phyloP scores from a whole-genome alignment of 345 rosid genomes.

The Jatropha curcas region DNA sequence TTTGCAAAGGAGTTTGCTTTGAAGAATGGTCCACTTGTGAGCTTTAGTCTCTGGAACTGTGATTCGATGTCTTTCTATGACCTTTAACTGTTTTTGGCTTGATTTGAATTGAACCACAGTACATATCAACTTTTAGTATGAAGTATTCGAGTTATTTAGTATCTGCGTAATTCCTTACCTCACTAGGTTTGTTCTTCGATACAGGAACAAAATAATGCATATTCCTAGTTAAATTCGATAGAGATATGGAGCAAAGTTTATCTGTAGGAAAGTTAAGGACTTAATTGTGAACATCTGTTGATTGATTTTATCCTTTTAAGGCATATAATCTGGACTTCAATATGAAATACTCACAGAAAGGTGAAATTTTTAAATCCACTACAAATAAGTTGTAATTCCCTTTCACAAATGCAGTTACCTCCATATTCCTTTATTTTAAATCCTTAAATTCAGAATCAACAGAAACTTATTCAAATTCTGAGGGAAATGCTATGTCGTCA shows the following conservation, averaged over 20 bases:
- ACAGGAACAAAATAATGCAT: not conserved
- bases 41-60: constrained; percentile 24
- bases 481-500: not conserved
- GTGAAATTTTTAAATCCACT: not conserved
- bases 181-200: not conserved
- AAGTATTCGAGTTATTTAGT: not conserved
- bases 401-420: not conserved
- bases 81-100: not conserved
- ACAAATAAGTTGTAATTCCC: not conserved
- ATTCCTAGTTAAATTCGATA: not conserved
- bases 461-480: not conserved
- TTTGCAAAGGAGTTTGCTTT: constrained; percentile 87
- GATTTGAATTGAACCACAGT: not conserved
- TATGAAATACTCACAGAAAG: not conserved
- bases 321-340: not conserved
- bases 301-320: not conserved
- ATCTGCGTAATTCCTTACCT: not conserved
- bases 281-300: not conserved
- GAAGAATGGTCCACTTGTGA: constrained; percentile 95
- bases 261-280: not conserved
- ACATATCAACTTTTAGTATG: not conserved
- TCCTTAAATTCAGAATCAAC: not conserved
- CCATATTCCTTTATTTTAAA: not conserved
- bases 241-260: not conserved
- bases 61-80: not conserved